Conservation (phyloP, 1,139 yeast species). For the Scheffersomyces quercinus region DNA sequence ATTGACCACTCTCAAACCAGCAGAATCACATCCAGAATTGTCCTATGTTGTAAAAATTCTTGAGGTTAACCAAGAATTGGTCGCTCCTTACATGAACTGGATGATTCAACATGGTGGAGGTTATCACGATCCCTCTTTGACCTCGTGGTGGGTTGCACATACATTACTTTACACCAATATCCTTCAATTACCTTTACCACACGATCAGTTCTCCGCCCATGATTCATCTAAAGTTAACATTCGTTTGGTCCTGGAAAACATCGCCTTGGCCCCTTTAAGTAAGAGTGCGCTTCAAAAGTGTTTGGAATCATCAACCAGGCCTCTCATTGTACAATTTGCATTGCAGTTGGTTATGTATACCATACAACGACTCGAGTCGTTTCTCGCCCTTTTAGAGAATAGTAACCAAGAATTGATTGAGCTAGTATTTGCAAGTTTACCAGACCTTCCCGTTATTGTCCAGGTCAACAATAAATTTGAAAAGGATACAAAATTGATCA, state of each 20-base stretch:
- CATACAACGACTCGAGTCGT: constrained; percentile 37
- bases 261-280: constrained; percentile 69
- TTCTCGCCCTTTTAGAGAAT: constrained; percentile 27
- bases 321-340: constrained; percentile 64
- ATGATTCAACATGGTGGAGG: constrained; percentile 55
- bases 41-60: constrained; percentile 56
- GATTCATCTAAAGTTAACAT: constrained; percentile 17
- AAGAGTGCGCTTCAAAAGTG: constrained; percentile 59
- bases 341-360: constrained; percentile 59
- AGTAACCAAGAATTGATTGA: constrained; percentile 31
- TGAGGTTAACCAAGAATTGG: constrained; percentile 61
- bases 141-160: constrained; percentile 83
- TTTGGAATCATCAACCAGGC: constrained; percentile 48
- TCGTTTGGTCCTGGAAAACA: constrained; percentile 45
- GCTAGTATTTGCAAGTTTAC: constrained; percentile 28
- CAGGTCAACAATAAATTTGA: constrained; percentile 15
- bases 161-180: constrained; percentile 62
- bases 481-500: constrained; percentile 18
- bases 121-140: constrained; percentile 66
- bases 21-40: constrained; percentile 71
- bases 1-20: constrained; percentile 70
- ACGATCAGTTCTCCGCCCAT: constrained; percentile 11
- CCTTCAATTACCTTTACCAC: constrained; percentile 55
- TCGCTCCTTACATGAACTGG: constrained; percentile 69
- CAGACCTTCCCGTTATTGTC: constrained; percentile 25